Percentiles rank a stretch among this genome's conserved stretches.
Conservation (phyloP, 1,284 basidiomycete species). For the Phaffia rhodozyma region DNA sequence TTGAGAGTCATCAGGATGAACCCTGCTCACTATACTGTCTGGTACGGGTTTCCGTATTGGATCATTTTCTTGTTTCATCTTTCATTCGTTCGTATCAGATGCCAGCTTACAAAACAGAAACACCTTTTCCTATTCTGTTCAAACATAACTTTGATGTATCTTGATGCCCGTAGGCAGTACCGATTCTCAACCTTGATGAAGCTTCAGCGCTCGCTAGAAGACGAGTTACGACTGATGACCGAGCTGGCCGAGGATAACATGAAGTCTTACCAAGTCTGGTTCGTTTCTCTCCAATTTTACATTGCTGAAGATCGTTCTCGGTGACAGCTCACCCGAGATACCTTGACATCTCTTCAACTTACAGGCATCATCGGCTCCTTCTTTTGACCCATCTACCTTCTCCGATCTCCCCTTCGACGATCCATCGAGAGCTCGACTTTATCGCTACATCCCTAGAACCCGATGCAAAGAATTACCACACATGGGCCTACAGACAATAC, state of each 20-base stretch:
- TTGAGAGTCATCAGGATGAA: conserved; percentile 74
- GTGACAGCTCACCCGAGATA: neutral
- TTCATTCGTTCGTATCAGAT: conserved; percentile 1
- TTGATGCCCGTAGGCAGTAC: conserved; percentile 58
- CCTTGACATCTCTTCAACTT: neutral
- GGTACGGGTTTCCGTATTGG: conserved; percentile 41
- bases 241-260: conserved; percentile 64
- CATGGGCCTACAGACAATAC: conserved; percentile 91
- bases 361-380: conserved; percentile 71
- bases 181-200: conserved; percentile 69
- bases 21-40: conserved; percentile 87
- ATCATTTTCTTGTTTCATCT: conserved; percentile 21
- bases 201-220: conserved; percentile 51
- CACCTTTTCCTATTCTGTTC: neutral
- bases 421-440: conserved; percentile 58
- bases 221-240: conserved; percentile 71
- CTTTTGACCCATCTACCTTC: conserved; percentile 42
- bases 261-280: conserved; percentile 94
- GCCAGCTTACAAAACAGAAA: neutral
- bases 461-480: conserved; percentile 91
- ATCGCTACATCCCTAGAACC: conserved; percentile 54
- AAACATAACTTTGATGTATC: neutral
- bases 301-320: neutral
- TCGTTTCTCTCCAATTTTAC: conserved; percentile 19
- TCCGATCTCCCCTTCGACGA: conserved; percentile 37